These are phyloP conservation scores for Fusarium tuaranense DNA, from an alignment of 2,329 filamentous ascomycete species.

Conservation along the genomic window DNA sequence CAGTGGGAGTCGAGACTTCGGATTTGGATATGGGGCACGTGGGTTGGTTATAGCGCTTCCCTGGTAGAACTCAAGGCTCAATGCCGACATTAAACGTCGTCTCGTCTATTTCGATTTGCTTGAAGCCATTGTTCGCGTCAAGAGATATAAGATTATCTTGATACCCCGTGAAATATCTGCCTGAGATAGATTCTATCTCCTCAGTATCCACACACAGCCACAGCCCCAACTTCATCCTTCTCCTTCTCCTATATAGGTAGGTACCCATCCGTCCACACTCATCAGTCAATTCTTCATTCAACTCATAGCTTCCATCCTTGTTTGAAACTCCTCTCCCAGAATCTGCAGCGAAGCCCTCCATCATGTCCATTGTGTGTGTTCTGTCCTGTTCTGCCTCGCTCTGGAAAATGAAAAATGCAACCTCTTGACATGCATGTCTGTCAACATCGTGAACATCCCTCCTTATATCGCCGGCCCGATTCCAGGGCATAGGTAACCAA, in stretches of 20 bases:
- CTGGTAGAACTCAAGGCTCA: neutral
- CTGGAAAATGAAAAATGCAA: conserved; percentile 29
- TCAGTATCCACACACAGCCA: neutral
- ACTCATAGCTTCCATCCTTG: neutral
- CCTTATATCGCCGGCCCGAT: conserved; percentile 18
- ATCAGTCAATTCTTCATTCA: neutral
- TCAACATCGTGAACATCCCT: conserved; percentile 29
- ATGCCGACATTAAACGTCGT: conserved; percentile 13
- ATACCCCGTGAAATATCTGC: neutral
- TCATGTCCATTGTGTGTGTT: conserved; percentile 27
- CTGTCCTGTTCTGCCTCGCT: conserved; percentile 30
- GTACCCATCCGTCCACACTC: neutral
- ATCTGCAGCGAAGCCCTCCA: conserved; percentile 30
- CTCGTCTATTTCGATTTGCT: conserved; percentile 26
- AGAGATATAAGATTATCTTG: conserved; percentile 16
- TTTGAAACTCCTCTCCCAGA: neutral
- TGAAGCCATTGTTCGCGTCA: conserved; percentile 1
- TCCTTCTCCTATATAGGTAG: neutral
- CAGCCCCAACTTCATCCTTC: neutral
- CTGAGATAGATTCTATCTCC: neutral
- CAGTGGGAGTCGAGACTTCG: neutral
- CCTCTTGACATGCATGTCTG: conserved; percentile 13
- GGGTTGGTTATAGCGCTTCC: neutral
- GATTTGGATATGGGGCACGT: neutral
- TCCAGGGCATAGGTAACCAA: conserved; percentile 24